Evolutionary conservation across 2,329 filamentous ascomycete genomes (phyloP).

Genomic region (Dactylella cylindrospora): DNA sequence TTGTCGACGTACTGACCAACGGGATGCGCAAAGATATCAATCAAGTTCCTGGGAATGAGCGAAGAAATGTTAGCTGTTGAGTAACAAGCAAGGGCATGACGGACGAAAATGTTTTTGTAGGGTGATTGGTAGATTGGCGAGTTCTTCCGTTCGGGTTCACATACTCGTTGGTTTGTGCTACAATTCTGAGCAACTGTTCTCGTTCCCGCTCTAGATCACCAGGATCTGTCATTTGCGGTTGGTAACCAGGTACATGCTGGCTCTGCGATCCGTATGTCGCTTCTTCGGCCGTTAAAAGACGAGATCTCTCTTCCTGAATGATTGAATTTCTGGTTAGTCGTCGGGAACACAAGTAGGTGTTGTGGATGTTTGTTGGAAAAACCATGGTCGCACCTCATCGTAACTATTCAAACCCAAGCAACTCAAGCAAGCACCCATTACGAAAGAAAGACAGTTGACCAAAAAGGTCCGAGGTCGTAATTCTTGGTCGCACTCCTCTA

Average conservation of each 20-base stretch:
- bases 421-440: constrained; percentile 50
- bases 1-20: constrained; percentile 36
- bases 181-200: constrained; percentile 42
- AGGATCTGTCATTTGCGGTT: constrained; percentile 44
- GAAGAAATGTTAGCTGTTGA: constrained; percentile 6
- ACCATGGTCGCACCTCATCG: constrained; percentile 40
- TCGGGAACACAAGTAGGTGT: constrained; percentile 1
- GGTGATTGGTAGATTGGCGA: constrained; percentile 32
- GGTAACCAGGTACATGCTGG: constrained; percentile 42
- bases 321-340: constrained; percentile 14
- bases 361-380: not conserved
- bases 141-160: constrained; percentile 8
- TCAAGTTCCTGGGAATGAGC: constrained; percentile 27
- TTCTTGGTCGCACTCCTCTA: constrained; percentile 11
- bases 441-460: constrained; percentile 14
- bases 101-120: too few species aligned
- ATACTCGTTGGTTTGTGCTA: constrained; percentile 44
- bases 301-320: constrained; percentile 41
- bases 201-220: constrained; percentile 43
- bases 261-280: constrained; percentile 40
- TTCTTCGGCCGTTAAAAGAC: constrained; percentile 40
- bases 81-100: too few species aligned
- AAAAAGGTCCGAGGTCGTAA: not conserved
- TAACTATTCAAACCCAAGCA: constrained; percentile 41
- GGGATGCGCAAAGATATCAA: constrained; percentile 42